Conservation (phyloP, 129 eudicot species). For the Arctium minus region DNA sequence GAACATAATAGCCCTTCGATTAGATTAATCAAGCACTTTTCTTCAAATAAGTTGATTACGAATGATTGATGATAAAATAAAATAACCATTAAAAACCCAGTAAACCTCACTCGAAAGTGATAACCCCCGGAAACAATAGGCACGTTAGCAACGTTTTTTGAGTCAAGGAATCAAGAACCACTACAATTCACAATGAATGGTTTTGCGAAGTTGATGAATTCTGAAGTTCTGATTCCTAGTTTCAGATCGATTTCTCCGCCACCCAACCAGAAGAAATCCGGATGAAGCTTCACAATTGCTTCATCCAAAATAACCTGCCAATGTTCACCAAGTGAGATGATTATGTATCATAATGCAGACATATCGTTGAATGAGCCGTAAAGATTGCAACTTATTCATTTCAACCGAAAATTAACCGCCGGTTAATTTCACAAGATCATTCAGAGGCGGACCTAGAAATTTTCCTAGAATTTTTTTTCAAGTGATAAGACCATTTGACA, state of each 20-base stretch:
- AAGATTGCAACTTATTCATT: too few species aligned
- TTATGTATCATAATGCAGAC: not conserved
- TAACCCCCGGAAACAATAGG: not conserved
- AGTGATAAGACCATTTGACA: too few species aligned
- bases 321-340: not conserved
- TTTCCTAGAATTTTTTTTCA: too few species aligned
- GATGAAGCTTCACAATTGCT: slow-evolving; percentile 80
- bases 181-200: slow-evolving; percentile 73
- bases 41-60: slow-evolving; percentile 13
- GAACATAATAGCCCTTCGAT: not conserved
- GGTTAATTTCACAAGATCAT: too few species aligned
- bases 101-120: not conserved
- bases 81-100: not conserved
- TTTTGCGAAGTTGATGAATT: slow-evolving; percentile 48
- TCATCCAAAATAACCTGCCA: slow-evolving; percentile 92
- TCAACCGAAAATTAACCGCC: not conserved
- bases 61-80: not conserved
- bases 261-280: slow-evolving; percentile 94
- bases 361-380: too few species aligned
- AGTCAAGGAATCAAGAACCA: slow-evolving; percentile 30
- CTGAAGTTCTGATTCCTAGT: slow-evolving; percentile 61
- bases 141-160: not conserved
- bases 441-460: too few species aligned
- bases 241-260: slow-evolving; percentile 87
- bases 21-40: slow-evolving; percentile 8